A percentile compares a stretch with the other conserved stretches of the same genome.
phyloP scores from a whole-genome alignment of 805 yeast genomes.

The Kazachstania africana region DNA sequence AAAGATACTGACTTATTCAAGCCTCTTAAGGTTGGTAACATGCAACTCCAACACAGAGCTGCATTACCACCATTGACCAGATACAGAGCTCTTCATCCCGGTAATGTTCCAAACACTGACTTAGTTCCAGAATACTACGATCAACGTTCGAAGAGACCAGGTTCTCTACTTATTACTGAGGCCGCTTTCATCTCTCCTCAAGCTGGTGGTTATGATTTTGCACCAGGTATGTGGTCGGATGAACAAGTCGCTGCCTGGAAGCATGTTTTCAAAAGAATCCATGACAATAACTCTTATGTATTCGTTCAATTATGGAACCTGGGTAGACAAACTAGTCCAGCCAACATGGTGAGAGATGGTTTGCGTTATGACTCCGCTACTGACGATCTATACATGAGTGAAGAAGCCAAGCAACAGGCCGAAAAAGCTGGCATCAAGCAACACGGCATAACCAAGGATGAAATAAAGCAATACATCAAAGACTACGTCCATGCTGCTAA shows the following conservation, averaged over 20 bases:
- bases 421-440: constrained; percentile 5
- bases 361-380: not conserved
- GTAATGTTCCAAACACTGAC: not conserved
- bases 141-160: not conserved
- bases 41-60: not conserved
- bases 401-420: not conserved
- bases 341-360: not conserved
- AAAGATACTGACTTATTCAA: not conserved
- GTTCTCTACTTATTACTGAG: constrained; percentile 1
- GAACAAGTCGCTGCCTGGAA: not conserved
- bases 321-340: not conserved
- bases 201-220: constrained; percentile 1
- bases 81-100: not conserved
- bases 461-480: constrained; percentile 29
- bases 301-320: constrained; percentile 1
- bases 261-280: not conserved
- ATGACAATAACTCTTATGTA: not conserved
- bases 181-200: not conserved
- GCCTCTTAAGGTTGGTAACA: not conserved
- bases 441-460: constrained; percentile 18
- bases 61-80: not conserved
- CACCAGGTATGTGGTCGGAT: constrained; percentile 1
- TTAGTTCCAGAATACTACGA: not conserved
- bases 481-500: constrained; percentile 9
- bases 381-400: not conserved